Evolutionary conservation across 2,329 filamentous ascomycete genomes (phyloP).

Genomic region (Macrophomina tecta): DNA sequence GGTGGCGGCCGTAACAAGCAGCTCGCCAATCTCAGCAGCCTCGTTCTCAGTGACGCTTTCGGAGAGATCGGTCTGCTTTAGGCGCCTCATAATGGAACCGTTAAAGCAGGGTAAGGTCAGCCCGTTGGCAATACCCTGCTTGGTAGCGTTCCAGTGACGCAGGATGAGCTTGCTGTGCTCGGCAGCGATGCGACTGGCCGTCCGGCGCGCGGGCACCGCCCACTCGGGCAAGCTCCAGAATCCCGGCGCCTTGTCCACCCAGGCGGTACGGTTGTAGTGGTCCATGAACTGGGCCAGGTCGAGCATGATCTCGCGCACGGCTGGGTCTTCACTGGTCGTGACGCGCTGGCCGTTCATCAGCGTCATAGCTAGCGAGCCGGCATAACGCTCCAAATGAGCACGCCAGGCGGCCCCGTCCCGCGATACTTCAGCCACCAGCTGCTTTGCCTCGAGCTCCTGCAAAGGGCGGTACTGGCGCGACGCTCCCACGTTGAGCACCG

Average conservation of each 20-base stretch:
- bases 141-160: constrained; percentile 33
- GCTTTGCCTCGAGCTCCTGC: constrained; percentile 26
- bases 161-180: constrained; percentile 46
- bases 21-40: constrained; percentile 8
- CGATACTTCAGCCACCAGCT: constrained; percentile 4
- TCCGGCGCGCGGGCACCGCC: constrained; percentile 43
- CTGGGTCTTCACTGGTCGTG: neutral
- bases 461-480: constrained; percentile 26
- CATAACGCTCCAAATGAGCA: constrained; percentile 3
- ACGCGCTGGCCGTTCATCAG: constrained; percentile 21
- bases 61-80: neutral
- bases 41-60: neutral
- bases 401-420: neutral
- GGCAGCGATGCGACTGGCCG: constrained; percentile 38
- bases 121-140: neutral
- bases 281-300: neutral
- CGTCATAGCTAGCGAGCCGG: constrained; percentile 9
- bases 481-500: constrained; percentile 16
- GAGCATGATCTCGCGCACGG: neutral
- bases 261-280: neutral
- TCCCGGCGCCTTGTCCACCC: constrained; percentile 53
- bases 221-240: constrained; percentile 47
- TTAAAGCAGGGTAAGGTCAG: constrained; percentile 13
- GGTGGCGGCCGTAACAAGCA: constrained; percentile 10
- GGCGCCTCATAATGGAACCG: neutral